Evolutionary conservation across 2,329 filamentous ascomycete genomes (phyloP), one percentile per base, ranked within the genome.

Genomic region (Trichoderma sp.): DNA sequence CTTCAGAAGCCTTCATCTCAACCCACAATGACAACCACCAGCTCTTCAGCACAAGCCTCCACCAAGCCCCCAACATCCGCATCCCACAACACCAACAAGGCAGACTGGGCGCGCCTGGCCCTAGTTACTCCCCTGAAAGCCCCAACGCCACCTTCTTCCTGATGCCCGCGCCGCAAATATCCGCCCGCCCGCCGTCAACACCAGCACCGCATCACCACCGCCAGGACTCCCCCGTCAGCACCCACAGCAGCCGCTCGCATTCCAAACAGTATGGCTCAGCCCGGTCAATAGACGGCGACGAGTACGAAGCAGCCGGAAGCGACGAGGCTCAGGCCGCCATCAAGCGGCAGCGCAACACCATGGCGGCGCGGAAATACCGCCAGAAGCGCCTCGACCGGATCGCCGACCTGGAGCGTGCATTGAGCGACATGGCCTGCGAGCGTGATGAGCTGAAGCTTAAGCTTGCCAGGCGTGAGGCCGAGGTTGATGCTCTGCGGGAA

Each of bases 351-450:
- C 83, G 85, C 67, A 91, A 91, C 75, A 91, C 88, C 15, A 81
- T 90, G 67, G 88, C 89, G n/a, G 89, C 89, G 34, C 83, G 87
- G 67, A 87, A 88, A 67, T 91, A 90, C 73, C 85, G 89, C 28
- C 88, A 91, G 74, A 89, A 89, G 74, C 85, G 88, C 52, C 81
- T 90, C 41, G 88, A 91, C 70, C 85, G 87, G 67, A 85, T 90
- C 74, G 77, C 77, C 28, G 83, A 85, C 67, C 80, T 91, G 39
- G 88, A 91, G 74, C 74, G 77, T 9, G 82, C 85, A 21, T 77
- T 91, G 48, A 82, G 82, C 54, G 80, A 83, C 50, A 82, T 88
- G 72, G 84, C 83, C 66, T 75, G 80, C 55, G 88, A 91, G 72
- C 78, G 87, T 19, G 88, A 91, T 70, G 86, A 85, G 17, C 74